Percentiles rank a stretch among this genome's conserved stretches.
These are phyloP conservation scores for Alternaria gaisen DNA, from an alignment of 2,329 filamentous ascomycete species.

Conservation along the genomic window DNA sequence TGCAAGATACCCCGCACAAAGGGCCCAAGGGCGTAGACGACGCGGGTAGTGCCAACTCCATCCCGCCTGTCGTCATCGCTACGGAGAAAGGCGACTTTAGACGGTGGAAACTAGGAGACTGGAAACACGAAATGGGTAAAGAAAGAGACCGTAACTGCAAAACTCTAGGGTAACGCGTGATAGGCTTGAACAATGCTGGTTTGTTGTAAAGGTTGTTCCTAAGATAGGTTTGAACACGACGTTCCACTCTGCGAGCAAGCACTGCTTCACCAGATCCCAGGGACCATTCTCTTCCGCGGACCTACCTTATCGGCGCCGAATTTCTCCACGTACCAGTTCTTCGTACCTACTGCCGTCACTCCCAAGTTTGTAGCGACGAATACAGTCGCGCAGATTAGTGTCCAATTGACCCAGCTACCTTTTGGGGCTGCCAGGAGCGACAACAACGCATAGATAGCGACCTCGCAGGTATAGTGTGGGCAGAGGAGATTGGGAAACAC, in stretches of 20 bases:
- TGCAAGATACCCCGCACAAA: constrained; percentile 10
- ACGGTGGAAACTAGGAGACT: not conserved
- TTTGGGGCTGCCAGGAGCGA: constrained; percentile 76
- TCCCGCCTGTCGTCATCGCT: constrained; percentile 1
- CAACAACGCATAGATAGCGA: constrained; percentile 81
- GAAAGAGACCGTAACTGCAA: not conserved
- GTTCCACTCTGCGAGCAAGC: not conserved
- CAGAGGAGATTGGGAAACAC: constrained; percentile 78
- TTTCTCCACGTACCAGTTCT: constrained; percentile 60
- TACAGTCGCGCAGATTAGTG: constrained; percentile 71
- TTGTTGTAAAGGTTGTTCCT: not conserved
- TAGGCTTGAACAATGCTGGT: not conserved
- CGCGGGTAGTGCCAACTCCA: not conserved
- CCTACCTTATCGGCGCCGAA: constrained; percentile 45
- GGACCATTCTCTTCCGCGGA: constrained; percentile 43
- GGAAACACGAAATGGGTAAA: not conserved
- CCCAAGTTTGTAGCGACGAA: constrained; percentile 85
- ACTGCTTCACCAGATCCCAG: constrained; percentile 41
- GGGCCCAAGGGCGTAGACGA: not conserved
- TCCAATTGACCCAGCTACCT: constrained; percentile 73
- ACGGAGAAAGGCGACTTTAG: constrained; percentile 1
- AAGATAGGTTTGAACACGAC: not conserved
- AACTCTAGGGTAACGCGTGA: not conserved
- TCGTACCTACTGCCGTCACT: constrained; percentile 80
- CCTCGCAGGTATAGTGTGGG: constrained; percentile 93